Evolutionary conservation across 129 eudicot species (phyloP).

Genomic region (Pittosporum tobira): DNA sequence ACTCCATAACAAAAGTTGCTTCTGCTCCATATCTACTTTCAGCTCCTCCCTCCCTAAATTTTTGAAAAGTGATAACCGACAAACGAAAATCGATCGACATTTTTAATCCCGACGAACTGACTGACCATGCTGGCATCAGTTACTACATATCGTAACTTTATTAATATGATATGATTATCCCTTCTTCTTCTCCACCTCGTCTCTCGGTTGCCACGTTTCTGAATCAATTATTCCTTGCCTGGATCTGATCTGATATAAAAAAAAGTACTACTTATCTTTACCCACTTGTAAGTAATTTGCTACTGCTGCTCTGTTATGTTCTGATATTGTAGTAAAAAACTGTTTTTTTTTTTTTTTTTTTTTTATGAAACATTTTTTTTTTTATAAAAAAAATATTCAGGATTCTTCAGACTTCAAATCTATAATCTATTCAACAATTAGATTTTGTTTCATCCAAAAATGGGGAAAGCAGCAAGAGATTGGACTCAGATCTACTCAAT

Average conservation of each 20-base stretch:
- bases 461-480: constrained; percentile 79
- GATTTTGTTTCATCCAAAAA: constrained; percentile 4
- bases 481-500: constrained; percentile 94
- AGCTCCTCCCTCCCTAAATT: neutral
- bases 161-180: neutral
- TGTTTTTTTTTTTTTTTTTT: too few species aligned
- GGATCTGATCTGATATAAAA: too few species aligned
- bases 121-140: too few species aligned
- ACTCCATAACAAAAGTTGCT: neutral
- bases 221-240: too few species aligned
- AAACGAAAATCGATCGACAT: constrained; percentile 5
- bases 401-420: too few species aligned
- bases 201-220: too few species aligned
- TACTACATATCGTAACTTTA: neutral
- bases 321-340: too few species aligned
- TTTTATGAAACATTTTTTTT: neutral
- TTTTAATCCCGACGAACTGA: constrained; percentile 6
- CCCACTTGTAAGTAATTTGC: too few species aligned
- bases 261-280: too few species aligned
- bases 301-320: too few species aligned
- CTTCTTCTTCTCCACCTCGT: neutral
- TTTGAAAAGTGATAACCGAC: neutral
- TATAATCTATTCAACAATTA: neutral
- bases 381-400: neutral
- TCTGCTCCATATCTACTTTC: neutral